Conservation (phyloP, 768 basidiomycete genomes). For the Termitomyces sp. region DNA sequence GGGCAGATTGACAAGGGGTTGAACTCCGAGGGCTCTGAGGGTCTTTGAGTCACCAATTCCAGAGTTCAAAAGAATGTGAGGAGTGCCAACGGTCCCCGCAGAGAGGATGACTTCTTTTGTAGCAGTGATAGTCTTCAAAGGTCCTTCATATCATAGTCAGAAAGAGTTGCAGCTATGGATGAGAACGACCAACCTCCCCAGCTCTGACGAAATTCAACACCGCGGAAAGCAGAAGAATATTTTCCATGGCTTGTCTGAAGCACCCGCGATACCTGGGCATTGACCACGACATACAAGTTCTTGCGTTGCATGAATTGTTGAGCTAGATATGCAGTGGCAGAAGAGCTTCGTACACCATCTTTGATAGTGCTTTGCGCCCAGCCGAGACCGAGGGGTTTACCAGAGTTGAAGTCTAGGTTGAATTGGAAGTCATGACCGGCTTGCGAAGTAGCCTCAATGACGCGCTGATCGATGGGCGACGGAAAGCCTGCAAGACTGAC, state of each 20-base stretch:
- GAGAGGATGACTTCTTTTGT: conserved; percentile 30
- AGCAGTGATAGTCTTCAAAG: conserved; percentile 17
- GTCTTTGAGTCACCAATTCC: conserved; percentile 24
- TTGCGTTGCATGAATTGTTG: conserved; percentile 13
- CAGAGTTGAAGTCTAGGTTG: conserved; percentile 17
- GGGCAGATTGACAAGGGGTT: conserved; percentile 23
- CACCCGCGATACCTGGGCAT: conserved; percentile 22
- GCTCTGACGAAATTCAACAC: conserved; percentile 13
- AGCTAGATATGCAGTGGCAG: conserved; percentile 21
- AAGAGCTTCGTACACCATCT: conserved; percentile 17
- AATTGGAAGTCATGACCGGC: conserved; percentile 16
- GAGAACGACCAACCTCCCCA: conserved; percentile 1
- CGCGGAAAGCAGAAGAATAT: conserved; percentile 10
- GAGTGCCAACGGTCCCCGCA: conserved; percentile 25
- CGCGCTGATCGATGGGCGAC: conserved; percentile 15
- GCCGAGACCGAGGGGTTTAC: conserved; percentile 17
- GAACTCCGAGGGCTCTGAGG: conserved; percentile 15
- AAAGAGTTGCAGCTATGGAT: background rate
- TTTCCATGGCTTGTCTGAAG: conserved; percentile 7
- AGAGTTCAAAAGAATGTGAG: conserved; percentile 24
- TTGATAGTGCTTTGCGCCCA: conserved; percentile 19
- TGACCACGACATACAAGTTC: conserved; percentile 20
- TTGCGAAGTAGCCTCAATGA: conserved; percentile 20
- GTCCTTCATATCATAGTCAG: background rate
- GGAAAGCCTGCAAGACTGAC: conserved; percentile 19